Evolutionary conservation across 805 yeast genomes (phyloP), one percentile per base, ranked within the genome.

Genomic region (Metschnikowia cubensis): DNA sequence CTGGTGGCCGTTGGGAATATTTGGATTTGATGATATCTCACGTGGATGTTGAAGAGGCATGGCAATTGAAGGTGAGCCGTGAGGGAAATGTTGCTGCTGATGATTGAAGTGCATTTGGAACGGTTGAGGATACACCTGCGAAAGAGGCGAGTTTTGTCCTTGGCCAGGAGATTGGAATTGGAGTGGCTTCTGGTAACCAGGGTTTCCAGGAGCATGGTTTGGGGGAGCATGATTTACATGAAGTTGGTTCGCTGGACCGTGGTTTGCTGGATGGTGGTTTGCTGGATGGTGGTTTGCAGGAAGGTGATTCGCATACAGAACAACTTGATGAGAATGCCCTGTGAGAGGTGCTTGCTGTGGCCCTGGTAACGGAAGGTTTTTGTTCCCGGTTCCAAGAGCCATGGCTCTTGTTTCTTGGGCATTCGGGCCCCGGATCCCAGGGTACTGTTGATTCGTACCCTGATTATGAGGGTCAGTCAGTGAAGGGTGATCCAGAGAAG

Each of bases 41-140:
- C 31, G 42, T 7, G 20, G n/a, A 6, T 39, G 34, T 20, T 25
- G 42, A 13, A 15, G 20, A 29, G 34, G 42, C 42, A 25, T 15
- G 15, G 14, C n/a, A 10, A 39, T 29, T n/a, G 42, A n/a, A 29
- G 33, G 34, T 8, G 42, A 11, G 34, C 15, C 31, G 6, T 25
- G 21, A 5, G 42, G 34, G 34, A 20, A 33, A 6, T 33, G 37
- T 2, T 25, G 13, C 37, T 33, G 35, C 20, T 33, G 45, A 6
- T 21, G 45, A 13, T n/a, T 42, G 20, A 8, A 32, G 10, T 33
- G 37, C 37, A 42, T 42, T 29, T 42, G 45, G 20, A 20, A 42
- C 4, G 45, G 36, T n/a, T 33, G 45, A n/a, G 36, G 45, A 20
- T 42, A 42, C 32, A 42, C 25, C 45, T 42, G 45, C 31, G 36